Percentiles rank a stretch among this genome's conserved stretches.
These are phyloP conservation scores for Perkinsus chesapeaki DNA, from an alignment of 169 alveolate species.

Conservation along the genomic window DNA sequence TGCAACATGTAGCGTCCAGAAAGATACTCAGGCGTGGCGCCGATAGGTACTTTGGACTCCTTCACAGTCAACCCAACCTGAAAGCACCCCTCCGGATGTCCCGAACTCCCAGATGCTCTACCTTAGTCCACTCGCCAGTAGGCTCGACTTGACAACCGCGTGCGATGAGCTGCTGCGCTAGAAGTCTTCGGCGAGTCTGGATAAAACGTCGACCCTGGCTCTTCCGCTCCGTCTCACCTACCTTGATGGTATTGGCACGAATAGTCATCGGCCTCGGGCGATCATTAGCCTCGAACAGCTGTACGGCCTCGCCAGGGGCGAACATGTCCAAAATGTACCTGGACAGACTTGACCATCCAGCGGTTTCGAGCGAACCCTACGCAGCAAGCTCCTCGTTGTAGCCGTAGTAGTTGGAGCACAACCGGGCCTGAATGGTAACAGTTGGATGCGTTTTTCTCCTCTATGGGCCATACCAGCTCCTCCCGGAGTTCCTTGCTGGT, in stretches of 20 bases:
- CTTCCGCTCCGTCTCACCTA: not conserved
- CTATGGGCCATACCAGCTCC: not conserved
- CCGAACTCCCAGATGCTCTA: slow-evolving; percentile 15
- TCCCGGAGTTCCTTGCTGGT: not conserved
- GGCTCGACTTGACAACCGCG: slow-evolving; percentile 87
- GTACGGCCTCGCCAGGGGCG: slow-evolving; percentile 72
- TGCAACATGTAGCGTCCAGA: slow-evolving; percentile 88
- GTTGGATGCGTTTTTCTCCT: slow-evolving; percentile 2
- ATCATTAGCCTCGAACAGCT: slow-evolving; percentile 75
- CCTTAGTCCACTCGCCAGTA: slow-evolving; percentile 82
- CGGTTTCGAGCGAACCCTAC: not conserved
- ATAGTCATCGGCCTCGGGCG: slow-evolving; percentile 69
- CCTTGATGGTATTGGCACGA: slow-evolving; percentile 64
- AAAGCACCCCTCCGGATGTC: not conserved
- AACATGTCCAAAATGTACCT: slow-evolving; percentile 59
- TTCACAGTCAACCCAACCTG: slow-evolving; percentile 67
- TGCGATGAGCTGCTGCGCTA: slow-evolving; percentile 74
- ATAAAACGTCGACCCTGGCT: not conserved
- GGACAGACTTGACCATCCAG: not conserved
- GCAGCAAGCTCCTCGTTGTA: slow-evolving; percentile 66
- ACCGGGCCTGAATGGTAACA: slow-evolving; percentile 26
- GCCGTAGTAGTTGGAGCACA: slow-evolving; percentile 59
- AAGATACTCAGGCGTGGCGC: slow-evolving; percentile 89
- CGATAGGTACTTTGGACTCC: slow-evolving; percentile 78
- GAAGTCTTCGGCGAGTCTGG: slow-evolving; percentile 74